A percentile compares a stretch with the other conserved stretches of the same genome.
Evolutionary conservation across 306 rosid species (phyloP).

Genomic region (Cyamopsis tetragonoloba): DNA sequence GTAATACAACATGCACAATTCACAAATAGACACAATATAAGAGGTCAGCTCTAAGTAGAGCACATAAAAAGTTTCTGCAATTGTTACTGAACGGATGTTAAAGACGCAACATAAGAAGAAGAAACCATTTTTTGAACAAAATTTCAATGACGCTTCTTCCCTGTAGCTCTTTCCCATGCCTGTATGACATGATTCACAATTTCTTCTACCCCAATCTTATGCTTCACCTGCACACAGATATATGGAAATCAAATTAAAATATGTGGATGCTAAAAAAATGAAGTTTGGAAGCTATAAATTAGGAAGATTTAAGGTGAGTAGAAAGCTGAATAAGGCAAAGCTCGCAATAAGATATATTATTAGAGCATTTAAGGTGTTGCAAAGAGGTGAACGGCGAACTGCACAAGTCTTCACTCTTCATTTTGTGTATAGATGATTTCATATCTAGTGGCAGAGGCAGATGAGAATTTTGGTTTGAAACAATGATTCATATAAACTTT

Average conservation of each 20-base stretch:
- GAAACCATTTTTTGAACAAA: not conserved
- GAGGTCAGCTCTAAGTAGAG: not conserved
- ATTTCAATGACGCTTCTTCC: conserved; percentile 61
- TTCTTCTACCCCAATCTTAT: conserved; percentile 71
- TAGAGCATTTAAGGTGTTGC: not conserved
- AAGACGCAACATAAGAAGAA: not conserved
- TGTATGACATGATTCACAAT: conserved; percentile 65
- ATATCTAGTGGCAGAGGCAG: too few relatives aligned
- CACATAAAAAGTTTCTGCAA: not conserved
- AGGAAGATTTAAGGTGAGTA: not conserved
- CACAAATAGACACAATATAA: not conserved
- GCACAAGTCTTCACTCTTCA: not conserved
- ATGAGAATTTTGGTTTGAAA: not conserved
- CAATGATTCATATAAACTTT: not conserved
- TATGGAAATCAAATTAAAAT: not conserved
- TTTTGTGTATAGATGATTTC: not conserved
- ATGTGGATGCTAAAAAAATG: not conserved
- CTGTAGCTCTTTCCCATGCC: conserved; percentile 71
- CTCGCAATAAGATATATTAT: not conserved
- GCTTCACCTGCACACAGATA: conserved; percentile 62
- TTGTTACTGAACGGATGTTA: not conserved
- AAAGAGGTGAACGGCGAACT: not conserved
- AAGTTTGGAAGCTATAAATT: not conserved
- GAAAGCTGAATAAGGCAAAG: not conserved
- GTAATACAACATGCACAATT: not conserved